A percentile compares a stretch with the other conserved stretches of the same genome.
phyloP scores from a whole-genome alignment of 2,329 filamentous ascomycete species.

The Neonectria magnoliae region DNA sequence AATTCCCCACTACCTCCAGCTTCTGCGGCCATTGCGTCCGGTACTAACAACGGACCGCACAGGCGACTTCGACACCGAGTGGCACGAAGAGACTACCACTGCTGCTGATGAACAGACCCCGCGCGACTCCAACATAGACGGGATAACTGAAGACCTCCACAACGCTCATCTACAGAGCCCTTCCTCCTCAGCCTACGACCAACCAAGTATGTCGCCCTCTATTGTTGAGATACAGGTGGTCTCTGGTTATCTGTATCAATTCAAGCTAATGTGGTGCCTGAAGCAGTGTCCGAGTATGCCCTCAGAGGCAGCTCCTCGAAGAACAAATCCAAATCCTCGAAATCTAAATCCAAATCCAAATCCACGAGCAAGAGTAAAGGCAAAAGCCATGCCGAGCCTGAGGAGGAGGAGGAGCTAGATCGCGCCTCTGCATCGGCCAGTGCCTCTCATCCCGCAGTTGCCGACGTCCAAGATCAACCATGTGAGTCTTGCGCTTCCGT shows the following conservation, averaged over 20 bases:
- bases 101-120: constrained; percentile 34
- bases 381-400: constrained; percentile 30
- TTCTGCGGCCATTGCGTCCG: neutral
- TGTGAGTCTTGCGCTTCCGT: constrained; percentile 9
- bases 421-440: neutral
- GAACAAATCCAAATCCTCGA: constrained; percentile 29
- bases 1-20: neutral
- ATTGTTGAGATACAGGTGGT: too few species aligned
- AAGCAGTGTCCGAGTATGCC: constrained; percentile 33
- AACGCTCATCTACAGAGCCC: constrained; percentile 32
- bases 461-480: neutral
- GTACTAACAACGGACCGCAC: constrained; percentile 16
- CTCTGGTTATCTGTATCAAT: neutral
- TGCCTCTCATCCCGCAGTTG: neutral
- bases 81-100: constrained; percentile 31
- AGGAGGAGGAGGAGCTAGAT: constrained; percentile 31
- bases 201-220: constrained; percentile 33
- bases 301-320: constrained; percentile 29
- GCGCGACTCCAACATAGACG: constrained; percentile 38
- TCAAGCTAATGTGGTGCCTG: constrained; percentile 23
- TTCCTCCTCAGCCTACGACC: constrained; percentile 28
- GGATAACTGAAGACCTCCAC: constrained; percentile 37
- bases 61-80: constrained; percentile 42
- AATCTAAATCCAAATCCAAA: constrained; percentile 31
- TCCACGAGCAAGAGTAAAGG: constrained; percentile 34